Evolutionary conservation across 371 early-diverging fungal genomes (phyloP), one percentile per base, ranked within the genome.

Genomic region (Mucor irregularis): DNA sequence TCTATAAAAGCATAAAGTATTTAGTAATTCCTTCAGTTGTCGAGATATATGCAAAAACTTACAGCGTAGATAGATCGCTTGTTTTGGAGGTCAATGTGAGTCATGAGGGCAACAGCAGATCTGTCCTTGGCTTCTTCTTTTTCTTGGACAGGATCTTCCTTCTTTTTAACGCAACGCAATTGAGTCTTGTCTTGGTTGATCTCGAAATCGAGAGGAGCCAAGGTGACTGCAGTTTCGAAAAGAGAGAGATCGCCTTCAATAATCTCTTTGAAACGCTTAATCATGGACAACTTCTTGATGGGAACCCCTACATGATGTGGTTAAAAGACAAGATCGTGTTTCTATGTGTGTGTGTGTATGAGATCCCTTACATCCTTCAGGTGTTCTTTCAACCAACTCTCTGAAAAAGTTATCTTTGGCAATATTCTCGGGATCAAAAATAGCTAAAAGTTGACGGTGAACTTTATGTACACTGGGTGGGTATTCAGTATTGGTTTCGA

Each of bases 201-300:
- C 55, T 73, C 66, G 34, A 74, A 73, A 16, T 40, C 37, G 8
- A 53, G 56, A 14, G 68, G 52, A 9, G 68, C 53, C 4, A 62
- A 46, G 33, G 64, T 52, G 16, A 49, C 64, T 4, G 75, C 75
- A 29, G 55, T 46, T n/a, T 64, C 52, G 25, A 78, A 60, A 7
- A 62, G 37, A 14, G 52, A 37, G 13, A 69, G 17, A 57, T 78
- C 69, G 17, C 75, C 75, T 6, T 62, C 58, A 2, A 74, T 48
- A 13, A 78, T 43, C 13, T 62, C 39, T 47, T 78, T 78, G 49
- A 78, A 73, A 46, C 70, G 68, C 51, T 78, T 78, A 48, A 78
- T 73, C 21, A 56, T 60, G 8, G 56, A 48, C 6, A 74, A 38
- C 17, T 73, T 74, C 46, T 74, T 78, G 26, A 78, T 37, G 3